Evolutionary conservation across 768 basidiomycete genomes (phyloP), one percentile per base, ranked within the genome.

Genomic region (Termitomyces sp.): DNA sequence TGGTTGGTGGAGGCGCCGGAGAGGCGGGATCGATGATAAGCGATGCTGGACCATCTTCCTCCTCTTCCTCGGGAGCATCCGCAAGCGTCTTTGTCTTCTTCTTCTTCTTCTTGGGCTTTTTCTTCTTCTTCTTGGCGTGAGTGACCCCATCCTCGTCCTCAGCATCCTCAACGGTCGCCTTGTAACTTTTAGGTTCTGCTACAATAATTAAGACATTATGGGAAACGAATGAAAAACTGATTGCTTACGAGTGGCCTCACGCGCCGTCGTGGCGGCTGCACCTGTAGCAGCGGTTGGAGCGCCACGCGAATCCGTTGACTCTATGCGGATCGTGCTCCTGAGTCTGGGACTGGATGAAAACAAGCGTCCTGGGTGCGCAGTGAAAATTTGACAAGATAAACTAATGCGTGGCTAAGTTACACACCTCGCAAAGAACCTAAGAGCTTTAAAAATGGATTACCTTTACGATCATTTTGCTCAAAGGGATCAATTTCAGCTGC

Each of bases 401-500:
- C 11, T 22, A 30, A 30, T 49, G 24, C 2, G 20, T 41, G 16
- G 4, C 47, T 18, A 44, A 20, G 41, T 16, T 6, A 61, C 72
- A 37, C 56, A 86, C 91, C 91, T 82, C 86, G 79, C 58, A 93
- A 69, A 15, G 88, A 86, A 37, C 86, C 86, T 62, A 94, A 74
- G 37, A 92, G 70, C 68, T 86, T 91, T 65, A 93, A 69, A 69
- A 94, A 92, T 0, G 90, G 88, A 66, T 93, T 94, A 20, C 78
- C 82, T 66, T 86, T 86, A 54, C 79, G 75, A 54, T 82, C 79
- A 24, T 85, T 69, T 42, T 41, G 52, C 42, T 75, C 68, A 49
- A 79, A 77, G 51, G 80, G 76, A 54, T 83, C 75, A 4, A 79
- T 74, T 34, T 58, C 58, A 7, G 76, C 74, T 16, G 69, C 67